Percentiles rank a stretch among this genome's conserved stretches.
These are phyloP conservation scores for Diaporthe longicolla DNA, from an alignment of 2,329 filamentous ascomycete genomes.

Conservation along the genomic window DNA sequence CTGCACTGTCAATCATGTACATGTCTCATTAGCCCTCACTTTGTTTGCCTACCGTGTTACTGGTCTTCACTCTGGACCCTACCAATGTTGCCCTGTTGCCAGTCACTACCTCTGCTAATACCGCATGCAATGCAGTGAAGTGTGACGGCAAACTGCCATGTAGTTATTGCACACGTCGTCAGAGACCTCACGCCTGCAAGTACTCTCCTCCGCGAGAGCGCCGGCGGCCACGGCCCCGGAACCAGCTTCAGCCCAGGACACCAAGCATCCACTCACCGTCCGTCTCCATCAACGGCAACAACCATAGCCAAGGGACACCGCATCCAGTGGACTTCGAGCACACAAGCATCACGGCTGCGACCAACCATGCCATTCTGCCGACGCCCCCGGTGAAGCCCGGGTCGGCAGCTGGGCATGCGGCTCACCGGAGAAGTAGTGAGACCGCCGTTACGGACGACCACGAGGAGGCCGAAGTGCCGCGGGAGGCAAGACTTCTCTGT, in stretches of 20 bases:
- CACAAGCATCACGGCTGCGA: slow-evolving; percentile 32
- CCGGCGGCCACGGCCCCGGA: slow-evolving; percentile 44
- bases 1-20: neutral
- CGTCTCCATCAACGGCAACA: slow-evolving; percentile 32
- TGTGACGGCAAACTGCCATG: slow-evolving; percentile 69
- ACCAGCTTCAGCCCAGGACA: slow-evolving; percentile 44
- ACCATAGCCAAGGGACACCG: slow-evolving; percentile 21
- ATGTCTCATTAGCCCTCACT: neutral
- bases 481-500: slow-evolving; percentile 65
- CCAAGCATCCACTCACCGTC: slow-evolving; percentile 41
- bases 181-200: slow-evolving; percentile 59
- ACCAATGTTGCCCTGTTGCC: neutral
- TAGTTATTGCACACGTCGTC: slow-evolving; percentile 62
- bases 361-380: slow-evolving; percentile 6
- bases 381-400: slow-evolving; percentile 12
- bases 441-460: slow-evolving; percentile 45
- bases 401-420: slow-evolving; percentile 14
- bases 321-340: slow-evolving; percentile 25
- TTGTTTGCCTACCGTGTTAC: neutral
- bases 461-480: slow-evolving; percentile 68
- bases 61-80: neutral
- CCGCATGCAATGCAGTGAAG: slow-evolving; percentile 53
- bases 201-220: slow-evolving; percentile 63
- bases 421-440: slow-evolving; percentile 51
- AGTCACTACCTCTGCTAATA: neutral